Evolutionary conservation across 176 grass and related monocot genomes (phyloP).

Genomic region (Saccharum officinarum): DNA sequence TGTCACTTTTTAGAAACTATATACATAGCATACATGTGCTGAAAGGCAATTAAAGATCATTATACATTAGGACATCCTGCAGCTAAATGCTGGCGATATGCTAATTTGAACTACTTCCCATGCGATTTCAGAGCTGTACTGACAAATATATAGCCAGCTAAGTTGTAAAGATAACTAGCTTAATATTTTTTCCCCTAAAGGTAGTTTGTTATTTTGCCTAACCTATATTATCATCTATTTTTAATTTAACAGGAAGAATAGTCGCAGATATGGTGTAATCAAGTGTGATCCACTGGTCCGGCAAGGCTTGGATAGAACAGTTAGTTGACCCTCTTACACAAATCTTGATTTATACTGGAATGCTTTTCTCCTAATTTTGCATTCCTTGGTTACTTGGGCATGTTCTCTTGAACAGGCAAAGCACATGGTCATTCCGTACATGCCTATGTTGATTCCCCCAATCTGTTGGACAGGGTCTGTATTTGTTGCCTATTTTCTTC

Average conservation of each 20-base stretch:
- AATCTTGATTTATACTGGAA: constrained; percentile 27
- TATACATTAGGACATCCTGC: neutral
- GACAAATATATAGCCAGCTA: neutral
- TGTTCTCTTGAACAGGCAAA: constrained; percentile 71
- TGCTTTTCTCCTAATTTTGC: constrained; percentile 27
- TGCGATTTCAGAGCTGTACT: neutral
- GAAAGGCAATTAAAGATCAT: neutral
- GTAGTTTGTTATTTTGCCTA: constrained; percentile 14
- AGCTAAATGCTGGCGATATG: neutral
- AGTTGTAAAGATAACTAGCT: constrained; percentile 7
- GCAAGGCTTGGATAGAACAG: constrained; percentile 92
- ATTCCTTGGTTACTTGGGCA: constrained; percentile 34
- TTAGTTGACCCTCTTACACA: constrained; percentile 45
- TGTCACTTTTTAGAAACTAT: neutral
- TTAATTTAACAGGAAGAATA: constrained; percentile 57
- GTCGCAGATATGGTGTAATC: constrained; percentile 84
- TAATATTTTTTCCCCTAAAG: constrained; percentile 11
- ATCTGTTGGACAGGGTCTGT: constrained; percentile 80
- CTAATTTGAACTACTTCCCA: neutral
- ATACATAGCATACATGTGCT: neutral
- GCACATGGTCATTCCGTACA: constrained; percentile 93
- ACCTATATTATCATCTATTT: constrained; percentile 30
- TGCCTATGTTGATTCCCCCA: constrained; percentile 98
- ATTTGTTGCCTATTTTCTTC: constrained; percentile 20
- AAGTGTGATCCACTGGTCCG: constrained; percentile 89